Evolutionary conservation across 2,329 filamentous ascomycete genomes (phyloP), one percentile per base, ranked within the genome.

Genomic region (Cercospora citrullina): DNA sequence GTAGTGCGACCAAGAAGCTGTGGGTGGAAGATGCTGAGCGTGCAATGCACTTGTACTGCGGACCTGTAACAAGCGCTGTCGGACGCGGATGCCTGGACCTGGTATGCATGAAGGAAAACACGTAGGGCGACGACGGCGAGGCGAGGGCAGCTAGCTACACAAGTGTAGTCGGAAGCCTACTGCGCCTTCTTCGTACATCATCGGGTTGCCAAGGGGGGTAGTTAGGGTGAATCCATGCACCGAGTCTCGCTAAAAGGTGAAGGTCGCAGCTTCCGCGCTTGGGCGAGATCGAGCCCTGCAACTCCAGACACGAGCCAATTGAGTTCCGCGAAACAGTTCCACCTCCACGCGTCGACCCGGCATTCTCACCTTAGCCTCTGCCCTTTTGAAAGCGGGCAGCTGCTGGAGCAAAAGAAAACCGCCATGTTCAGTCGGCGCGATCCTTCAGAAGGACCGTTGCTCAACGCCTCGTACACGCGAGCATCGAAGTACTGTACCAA

Each of bases 101-200:
- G 16, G 30, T 59, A 59, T 21, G 26, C 55, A 59, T 59, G 55
- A 31, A 59, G 55, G 55, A 33, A 31, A 14, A 36, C 16, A 21
- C 55, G 55, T 31, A 59, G 55, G 55, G 55, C 16, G 16, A 12
- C 28, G 30, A 16, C 18, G 55, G 26, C 18, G 55, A 59, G 55
- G 16, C 18, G 55, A 59, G 55, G 55, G 55, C 26, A 33, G 55
- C 21, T 14, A 28, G 48, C 5, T 28, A 28, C 48, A 53, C 48
- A 53, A 53, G 31, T 59, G 55, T 36, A 26, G 55, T 59, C 28
- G 5, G 55, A 59, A 59, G 55, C 18, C 12, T 59, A 59, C 55
- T 59, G 55, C 55, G 55, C 55, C 55, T 36, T 59, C 55, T 59
- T 59, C 55, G 55, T 21, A 30, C 55, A 59, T 59, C 55, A 59